A percentile compares a stretch with the other conserved stretches of the same genome.
Evolutionary conservation across 2,329 filamentous ascomycete species (phyloP).

Genomic region (Chaetomiaceae sp.): DNA sequence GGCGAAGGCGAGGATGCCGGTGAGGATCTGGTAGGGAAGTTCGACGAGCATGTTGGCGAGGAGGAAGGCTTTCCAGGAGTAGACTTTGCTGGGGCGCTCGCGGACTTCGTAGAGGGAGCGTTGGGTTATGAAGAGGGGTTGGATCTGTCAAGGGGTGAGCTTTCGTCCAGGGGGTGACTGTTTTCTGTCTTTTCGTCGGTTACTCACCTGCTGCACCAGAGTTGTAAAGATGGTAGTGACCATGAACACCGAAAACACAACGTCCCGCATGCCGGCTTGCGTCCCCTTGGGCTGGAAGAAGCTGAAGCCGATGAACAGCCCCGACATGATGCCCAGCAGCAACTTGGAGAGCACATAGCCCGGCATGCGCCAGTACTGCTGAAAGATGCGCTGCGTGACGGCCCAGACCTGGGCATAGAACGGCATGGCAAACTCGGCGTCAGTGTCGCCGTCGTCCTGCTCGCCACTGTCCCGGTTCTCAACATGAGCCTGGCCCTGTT

Average conservation of each 20-base stretch:
- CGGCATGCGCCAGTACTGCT: slow-evolving; percentile 81
- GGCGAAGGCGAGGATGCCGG: slow-evolving; percentile 58
- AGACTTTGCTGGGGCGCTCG: slow-evolving; percentile 68
- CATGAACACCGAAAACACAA: slow-evolving; percentile 73
- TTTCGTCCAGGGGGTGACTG: neutral
- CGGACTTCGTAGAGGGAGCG: slow-evolving; percentile 72
- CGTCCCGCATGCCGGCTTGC: slow-evolving; percentile 67
- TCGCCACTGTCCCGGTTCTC: neutral
- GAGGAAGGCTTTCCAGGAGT: slow-evolving; percentile 72
- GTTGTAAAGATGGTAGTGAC: slow-evolving; percentile 69
- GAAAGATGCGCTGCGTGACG: slow-evolving; percentile 66
- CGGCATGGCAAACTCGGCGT: slow-evolving; percentile 73
- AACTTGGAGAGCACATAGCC: slow-evolving; percentile 73
- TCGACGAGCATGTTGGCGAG: slow-evolving; percentile 68
- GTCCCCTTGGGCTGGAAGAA: slow-evolving; percentile 57
- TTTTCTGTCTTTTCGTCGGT: too few species aligned
- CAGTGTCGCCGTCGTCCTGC: slow-evolving; percentile 16
- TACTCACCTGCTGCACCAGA: slow-evolving; percentile 55
- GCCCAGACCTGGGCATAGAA: slow-evolving; percentile 60
- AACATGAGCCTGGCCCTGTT: slow-evolving; percentile 22
- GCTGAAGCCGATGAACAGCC: slow-evolving; percentile 70
- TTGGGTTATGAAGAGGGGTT: slow-evolving; percentile 72
- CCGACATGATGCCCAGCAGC: slow-evolving; percentile 54
- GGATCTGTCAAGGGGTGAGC: slow-evolving; percentile 43
- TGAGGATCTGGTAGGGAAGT: slow-evolving; percentile 64